Evolutionary conservation across 2,329 filamentous ascomycete species (phyloP).

Genomic region (Decorospora gaudefroyi): DNA sequence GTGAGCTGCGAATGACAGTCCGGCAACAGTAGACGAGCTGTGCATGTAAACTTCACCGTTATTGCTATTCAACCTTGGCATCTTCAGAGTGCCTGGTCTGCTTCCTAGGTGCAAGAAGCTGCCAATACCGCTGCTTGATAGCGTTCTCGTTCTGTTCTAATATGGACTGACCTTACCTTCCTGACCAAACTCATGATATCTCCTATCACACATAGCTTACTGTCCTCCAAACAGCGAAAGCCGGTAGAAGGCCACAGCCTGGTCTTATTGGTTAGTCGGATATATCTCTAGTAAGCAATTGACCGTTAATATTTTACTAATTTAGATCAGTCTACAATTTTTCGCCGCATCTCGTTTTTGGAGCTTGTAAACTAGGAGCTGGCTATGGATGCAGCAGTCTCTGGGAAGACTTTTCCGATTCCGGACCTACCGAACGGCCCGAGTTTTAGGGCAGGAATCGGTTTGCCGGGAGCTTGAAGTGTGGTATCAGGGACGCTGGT

Average conservation of each 20-base stretch:
- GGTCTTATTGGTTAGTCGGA: constrained; percentile 8
- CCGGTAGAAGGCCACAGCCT: constrained; percentile 12
- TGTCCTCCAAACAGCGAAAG: constrained; percentile 5
- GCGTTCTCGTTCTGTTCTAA: constrained; percentile 8
- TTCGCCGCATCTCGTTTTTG: constrained; percentile 8
- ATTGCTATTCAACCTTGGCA: neutral
- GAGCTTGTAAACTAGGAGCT: neutral
- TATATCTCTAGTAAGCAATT: constrained; percentile 16
- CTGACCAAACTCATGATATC: constrained; percentile 2
- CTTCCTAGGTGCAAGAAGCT: constrained; percentile 2
- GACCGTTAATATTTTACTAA: constrained; percentile 14
- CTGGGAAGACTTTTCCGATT: neutral
- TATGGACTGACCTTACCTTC: constrained; percentile 4
- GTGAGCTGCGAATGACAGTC: neutral
- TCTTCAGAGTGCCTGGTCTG: neutral
- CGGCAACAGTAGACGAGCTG: constrained; percentile 1
- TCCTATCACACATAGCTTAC: constrained; percentile 15
- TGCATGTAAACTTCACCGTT: constrained; percentile 4
- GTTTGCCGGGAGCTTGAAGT: constrained; percentile 10
- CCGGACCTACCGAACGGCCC: constrained; percentile 6
- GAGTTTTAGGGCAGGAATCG: constrained; percentile 2
- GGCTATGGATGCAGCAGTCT: neutral
- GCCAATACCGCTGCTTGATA: constrained; percentile 1
- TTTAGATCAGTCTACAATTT: constrained; percentile 10
- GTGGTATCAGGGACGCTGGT: constrained; percentile 11